A percentile compares a stretch with the other conserved stretches of the same genome.
Evolutionary conservation across 768 basidiomycete genomes (phyloP).

Genomic region (Lactarius indigo): DNA sequence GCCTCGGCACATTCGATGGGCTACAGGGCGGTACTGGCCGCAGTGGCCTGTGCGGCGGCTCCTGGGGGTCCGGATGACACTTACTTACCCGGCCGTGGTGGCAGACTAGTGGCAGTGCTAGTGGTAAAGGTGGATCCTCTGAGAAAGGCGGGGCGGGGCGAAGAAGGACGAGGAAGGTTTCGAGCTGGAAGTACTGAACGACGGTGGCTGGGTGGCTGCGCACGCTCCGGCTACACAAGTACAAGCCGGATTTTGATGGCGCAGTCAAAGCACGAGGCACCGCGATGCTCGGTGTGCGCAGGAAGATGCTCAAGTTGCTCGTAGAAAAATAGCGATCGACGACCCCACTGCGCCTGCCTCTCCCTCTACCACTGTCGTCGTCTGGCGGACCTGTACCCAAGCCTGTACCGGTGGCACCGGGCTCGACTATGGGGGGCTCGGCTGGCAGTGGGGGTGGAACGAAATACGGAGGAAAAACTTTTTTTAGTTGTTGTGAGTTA

Average conservation of each 20-base stretch:
- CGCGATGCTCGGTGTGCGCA: constrained; percentile 92
- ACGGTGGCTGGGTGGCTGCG: too few species aligned
- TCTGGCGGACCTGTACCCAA: too few species aligned
- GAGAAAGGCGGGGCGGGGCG: too few species aligned
- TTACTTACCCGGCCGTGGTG: constrained; percentile 45
- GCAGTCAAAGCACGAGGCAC: constrained; percentile 93
- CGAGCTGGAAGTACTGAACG: too few species aligned
- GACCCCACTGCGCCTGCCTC: constrained; percentile 33
- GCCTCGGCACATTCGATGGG: constrained; percentile 34
- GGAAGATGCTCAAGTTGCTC: constrained; percentile 92
- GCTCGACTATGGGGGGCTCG: too few species aligned
- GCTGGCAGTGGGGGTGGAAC: too few species aligned
- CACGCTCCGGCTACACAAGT: too few species aligned
- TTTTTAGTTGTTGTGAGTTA: too few species aligned
- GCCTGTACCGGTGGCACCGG: too few species aligned
- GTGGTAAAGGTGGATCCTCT: background rate
- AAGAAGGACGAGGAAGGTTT: too few species aligned
- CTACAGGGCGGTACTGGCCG: constrained; percentile 50
- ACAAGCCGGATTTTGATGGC: constrained; percentile 38
- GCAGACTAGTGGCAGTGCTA: too few species aligned
- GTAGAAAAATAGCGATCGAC: constrained; percentile 88
- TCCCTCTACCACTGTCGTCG: background rate
- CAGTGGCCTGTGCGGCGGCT: constrained; percentile 42
- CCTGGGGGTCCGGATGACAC: constrained; percentile 44
- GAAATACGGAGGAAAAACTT: too few species aligned